A percentile compares a stretch with the other conserved stretches of the same genome.
phyloP scores from a whole-genome alignment of 805 yeast genomes.

The Candida insectorum region DNA sequence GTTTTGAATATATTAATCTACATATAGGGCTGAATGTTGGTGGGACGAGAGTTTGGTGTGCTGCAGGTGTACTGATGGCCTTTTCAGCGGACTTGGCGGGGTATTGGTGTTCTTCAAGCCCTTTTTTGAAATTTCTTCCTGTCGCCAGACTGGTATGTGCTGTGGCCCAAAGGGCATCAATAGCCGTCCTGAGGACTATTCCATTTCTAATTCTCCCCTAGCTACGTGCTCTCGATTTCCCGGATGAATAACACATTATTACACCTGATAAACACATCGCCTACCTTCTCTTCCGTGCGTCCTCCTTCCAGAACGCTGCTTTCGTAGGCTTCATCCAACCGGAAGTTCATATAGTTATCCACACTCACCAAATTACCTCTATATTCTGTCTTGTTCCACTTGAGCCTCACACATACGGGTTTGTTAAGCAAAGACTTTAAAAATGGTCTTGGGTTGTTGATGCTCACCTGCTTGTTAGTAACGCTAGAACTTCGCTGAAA shows the following conservation, averaged over 20 bases:
- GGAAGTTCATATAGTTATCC: conserved; percentile 91
- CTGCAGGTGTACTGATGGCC: too few relatives aligned
- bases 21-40: too few relatives aligned
- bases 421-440: conserved; percentile 71
- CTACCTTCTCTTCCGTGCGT: conserved; percentile 38
- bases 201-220: too few relatives aligned
- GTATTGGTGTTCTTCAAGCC: too few relatives aligned
- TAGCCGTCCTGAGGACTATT: too few relatives aligned
- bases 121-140: too few relatives aligned
- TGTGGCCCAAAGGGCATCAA: too few relatives aligned
- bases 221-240: too few relatives aligned
- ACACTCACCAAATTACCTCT: conserved; percentile 72
- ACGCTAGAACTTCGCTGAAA: background rate
- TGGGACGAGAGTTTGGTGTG: too few relatives aligned
- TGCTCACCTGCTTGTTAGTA: conserved; percentile 40
- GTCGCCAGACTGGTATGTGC: too few relatives aligned
- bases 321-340: conserved; percentile 56
- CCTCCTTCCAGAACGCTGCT: conserved; percentile 47
- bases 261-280: conserved; percentile 84
- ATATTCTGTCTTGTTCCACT: conserved; percentile 90
- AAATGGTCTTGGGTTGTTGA: conserved; percentile 89
- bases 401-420: conserved; percentile 71
- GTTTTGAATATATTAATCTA: too few relatives aligned
- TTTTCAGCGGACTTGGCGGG: too few relatives aligned
- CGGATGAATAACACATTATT: conserved; percentile 83